phyloP scores from a whole-genome alignment of 805 yeast species.

The Millerago galiae region DNA sequence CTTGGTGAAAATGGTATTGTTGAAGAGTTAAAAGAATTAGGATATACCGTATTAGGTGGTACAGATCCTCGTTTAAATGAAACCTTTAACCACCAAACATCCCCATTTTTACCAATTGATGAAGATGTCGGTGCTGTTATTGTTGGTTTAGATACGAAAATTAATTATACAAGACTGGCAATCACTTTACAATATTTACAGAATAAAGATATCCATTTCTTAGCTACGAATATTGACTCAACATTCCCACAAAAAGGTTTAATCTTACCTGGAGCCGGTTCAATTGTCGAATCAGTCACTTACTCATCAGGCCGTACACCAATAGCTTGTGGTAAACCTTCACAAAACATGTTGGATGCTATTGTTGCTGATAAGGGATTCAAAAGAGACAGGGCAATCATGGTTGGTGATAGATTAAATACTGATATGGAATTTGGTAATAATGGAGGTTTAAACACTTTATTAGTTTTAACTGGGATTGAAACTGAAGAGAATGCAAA shows the following conservation, averaged over 20 bases:
- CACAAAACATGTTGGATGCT: constrained; percentile 82
- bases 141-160: constrained; percentile 72
- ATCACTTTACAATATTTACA: constrained; percentile 76
- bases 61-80: constrained; percentile 55
- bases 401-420: constrained; percentile 94
- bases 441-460: constrained; percentile 79
- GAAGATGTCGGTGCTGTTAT: constrained; percentile 79
- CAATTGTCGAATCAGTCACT: constrained; percentile 72
- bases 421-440: constrained; percentile 93
- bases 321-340: constrained; percentile 90
- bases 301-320: constrained; percentile 78
- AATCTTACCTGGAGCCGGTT: constrained; percentile 92
- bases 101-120: constrained; percentile 54
- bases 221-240: constrained; percentile 93
- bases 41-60: constrained; percentile 79
- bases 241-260: constrained; percentile 88
- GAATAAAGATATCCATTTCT: constrained; percentile 53
- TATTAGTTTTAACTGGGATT: constrained; percentile 87
- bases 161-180: constrained; percentile 80
- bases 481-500: constrained; percentile 64
- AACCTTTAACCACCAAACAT: constrained; percentile 49
- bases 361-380: constrained; percentile 56
- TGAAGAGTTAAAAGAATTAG: constrained; percentile 68
- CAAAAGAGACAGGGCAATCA: constrained; percentile 59
- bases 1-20: constrained; percentile 85